These are phyloP conservation scores for Chaetomium cochliodes DNA, from an alignment of 495 filamentous ascomycete species.

Conservation along the genomic window DNA sequence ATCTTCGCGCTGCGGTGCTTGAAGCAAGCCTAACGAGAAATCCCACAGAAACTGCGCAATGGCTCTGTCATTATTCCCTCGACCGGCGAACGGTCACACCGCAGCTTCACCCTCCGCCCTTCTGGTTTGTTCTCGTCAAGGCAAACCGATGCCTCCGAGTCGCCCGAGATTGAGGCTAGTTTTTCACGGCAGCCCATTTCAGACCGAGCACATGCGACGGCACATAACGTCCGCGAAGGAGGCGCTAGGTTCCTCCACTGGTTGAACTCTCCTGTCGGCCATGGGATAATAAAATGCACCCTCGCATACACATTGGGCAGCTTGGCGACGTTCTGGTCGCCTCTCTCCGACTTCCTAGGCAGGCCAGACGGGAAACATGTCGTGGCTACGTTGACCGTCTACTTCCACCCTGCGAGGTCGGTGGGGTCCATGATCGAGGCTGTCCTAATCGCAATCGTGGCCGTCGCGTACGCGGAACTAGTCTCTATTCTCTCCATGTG, in stretches of 20 bases:
- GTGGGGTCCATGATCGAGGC: slow-evolving; percentile 91
- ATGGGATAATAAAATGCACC: slow-evolving; percentile 86
- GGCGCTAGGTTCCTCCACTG: slow-evolving; percentile 39
- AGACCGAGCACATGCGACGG: slow-evolving; percentile 34
- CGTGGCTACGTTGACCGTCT: slow-evolving; percentile 88
- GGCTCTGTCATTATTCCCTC: slow-evolving; percentile 60
- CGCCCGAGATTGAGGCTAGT: slow-evolving; percentile 13
- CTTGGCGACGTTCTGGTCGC: slow-evolving; percentile 78
- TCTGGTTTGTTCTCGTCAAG: slow-evolving; percentile 17
- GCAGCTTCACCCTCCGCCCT: slow-evolving; percentile 56
- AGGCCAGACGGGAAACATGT: slow-evolving; percentile 94
- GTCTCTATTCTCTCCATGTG: slow-evolving; percentile 86
- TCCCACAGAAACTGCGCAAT: slow-evolving; percentile 54
- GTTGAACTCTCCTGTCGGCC: slow-evolving; percentile 56
- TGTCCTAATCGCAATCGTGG: slow-evolving; percentile 74
- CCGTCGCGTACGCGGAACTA: slow-evolving; percentile 78
- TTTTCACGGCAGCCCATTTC: slow-evolving; percentile 28
- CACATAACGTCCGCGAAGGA: slow-evolving; percentile 30
- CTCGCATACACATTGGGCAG: slow-evolving; percentile 88
- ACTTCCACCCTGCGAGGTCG: slow-evolving; percentile 92
- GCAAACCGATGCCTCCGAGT: slow-evolving; percentile 33
- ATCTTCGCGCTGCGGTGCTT: neutral
- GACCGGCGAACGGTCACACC: slow-evolving; percentile 60
- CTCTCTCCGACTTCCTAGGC: slow-evolving; percentile 70
- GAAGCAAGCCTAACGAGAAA: neutral